Evolutionary conservation across 2,329 filamentous ascomycete species (phyloP), one percentile per base, ranked within the genome.

Genomic region (Passalora sequoiae): DNA sequence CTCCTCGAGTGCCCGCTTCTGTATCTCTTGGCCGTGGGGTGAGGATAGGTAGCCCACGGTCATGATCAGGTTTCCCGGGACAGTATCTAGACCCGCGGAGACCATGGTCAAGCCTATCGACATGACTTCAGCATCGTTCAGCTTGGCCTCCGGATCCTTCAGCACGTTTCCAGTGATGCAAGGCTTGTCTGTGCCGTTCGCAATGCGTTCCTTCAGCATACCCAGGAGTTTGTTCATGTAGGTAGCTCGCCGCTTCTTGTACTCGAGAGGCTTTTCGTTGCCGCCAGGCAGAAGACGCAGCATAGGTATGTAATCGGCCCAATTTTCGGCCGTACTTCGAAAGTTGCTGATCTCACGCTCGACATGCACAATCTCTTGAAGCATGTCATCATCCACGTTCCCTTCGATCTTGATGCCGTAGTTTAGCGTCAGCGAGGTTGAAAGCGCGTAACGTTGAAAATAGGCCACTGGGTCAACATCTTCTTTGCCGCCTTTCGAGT

Each of bases 91-190:
- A 13, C 86, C 86, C 0, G 84, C 86, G 1, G 82, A 85, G 0
- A 91, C 83, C 78, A 91, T 89, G 17, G 84, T 88, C 17, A 92
- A 66, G 60, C 86, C 87, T 54, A 92, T 87, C 2, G 83, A 86
- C 64, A 84, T 87, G 38, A 89, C 74, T 63, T 89, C 86, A 9
- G 78, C 83, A 51, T 80, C 74, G 50, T 84, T 83, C 40, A 91
- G 64, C 52, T 84, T 82, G 0, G 81, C 79, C 29, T 83, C 80
- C 0, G 80, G 79, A 69, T 78, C 71, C 69, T 87, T 84, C 22
- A 86, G 65, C 36, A 88, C 83, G 56, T 83, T 83, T 0, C 80
- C 81, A 1, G 76, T 80, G 49, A 84, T 84, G 60, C 81, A 84
- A 4, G 81, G 80, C 57, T 78, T 80, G 53, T 84, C 80, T 0